Evolutionary conservation across 2,329 filamentous ascomycete species (phyloP).

Genomic region (Aspergillus chevalieri): DNA sequence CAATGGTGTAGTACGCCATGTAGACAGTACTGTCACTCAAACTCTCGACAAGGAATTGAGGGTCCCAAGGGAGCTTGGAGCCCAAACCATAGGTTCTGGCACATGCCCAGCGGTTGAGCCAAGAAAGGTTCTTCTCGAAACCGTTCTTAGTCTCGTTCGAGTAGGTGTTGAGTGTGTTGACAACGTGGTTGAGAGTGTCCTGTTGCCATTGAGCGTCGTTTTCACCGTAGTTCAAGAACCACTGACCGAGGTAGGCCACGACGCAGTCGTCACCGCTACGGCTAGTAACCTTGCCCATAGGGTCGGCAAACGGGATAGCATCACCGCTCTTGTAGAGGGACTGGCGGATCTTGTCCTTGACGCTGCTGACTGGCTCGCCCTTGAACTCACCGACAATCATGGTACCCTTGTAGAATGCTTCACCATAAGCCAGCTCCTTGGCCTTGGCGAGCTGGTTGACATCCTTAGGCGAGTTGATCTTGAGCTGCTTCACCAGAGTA

Average conservation of each 20-base stretch:
- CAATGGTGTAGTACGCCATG: slow-evolving; percentile 57
- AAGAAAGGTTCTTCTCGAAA: slow-evolving; percentile 80
- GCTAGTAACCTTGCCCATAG: slow-evolving; percentile 81
- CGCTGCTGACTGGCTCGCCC: slow-evolving; percentile 77
- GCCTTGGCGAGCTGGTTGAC: slow-evolving; percentile 83
- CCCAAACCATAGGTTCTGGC: slow-evolving; percentile 86
- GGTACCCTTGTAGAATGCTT: slow-evolving; percentile 91
- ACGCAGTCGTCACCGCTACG: slow-evolving; percentile 90
- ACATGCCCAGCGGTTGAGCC: slow-evolving; percentile 95
- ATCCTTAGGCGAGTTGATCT: slow-evolving; percentile 96
- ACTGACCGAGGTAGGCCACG: slow-evolving; percentile 88
- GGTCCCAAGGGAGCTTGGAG: slow-evolving; percentile 91
- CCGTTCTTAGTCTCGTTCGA: slow-evolving; percentile 68
- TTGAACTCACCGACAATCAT: slow-evolving; percentile 84
- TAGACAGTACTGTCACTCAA: slow-evolving; percentile 91
- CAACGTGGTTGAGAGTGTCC: slow-evolving; percentile 65
- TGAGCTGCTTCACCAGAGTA: slow-evolving; percentile 80
- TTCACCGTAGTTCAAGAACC: slow-evolving; percentile 96
- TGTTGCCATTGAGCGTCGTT: slow-evolving; percentile 73
- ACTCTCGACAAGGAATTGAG: slow-evolving; percentile 82
- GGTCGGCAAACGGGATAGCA: slow-evolving; percentile 90
- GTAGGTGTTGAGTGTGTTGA: slow-evolving; percentile 71
- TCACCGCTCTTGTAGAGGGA: slow-evolving; percentile 68
- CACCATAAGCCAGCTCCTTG: slow-evolving; percentile 94
- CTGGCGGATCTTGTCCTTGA: slow-evolving; percentile 77